Evolutionary conservation across 2,329 filamentous ascomycete genomes (phyloP), one percentile per base, ranked within the genome.

Genomic region (Plectosphaerella cucumerina): DNA sequence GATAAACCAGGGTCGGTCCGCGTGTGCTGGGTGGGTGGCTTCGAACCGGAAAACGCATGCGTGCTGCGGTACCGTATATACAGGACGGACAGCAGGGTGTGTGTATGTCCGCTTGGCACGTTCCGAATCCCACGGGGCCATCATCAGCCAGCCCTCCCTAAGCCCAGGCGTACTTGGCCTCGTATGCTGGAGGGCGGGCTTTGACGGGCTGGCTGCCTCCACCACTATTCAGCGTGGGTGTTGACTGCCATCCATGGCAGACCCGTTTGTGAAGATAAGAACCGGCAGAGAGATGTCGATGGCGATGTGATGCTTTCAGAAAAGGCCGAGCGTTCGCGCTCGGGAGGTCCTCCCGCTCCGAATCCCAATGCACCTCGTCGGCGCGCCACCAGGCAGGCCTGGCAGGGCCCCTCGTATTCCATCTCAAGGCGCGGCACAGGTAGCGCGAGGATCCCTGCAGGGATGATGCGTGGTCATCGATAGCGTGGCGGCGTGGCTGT

Each of bases 331-430:
- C 26, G 26, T 31, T 31, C 26, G 26, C 26, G 26, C 12, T 31
- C 26, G 26, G 26, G 26, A 10, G 26, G 26, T 31, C 26, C 26
- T 31, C 26, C 26, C 26, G 26, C 26, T 11, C 26, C 26, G 26
- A 31, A 31, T 10, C 26, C 26, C 12, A 31, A 31, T 31, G 26
- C 26, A 31, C 26, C 26, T 31, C 9, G 26, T 31, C 26, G 26
- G 6, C 26, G n/a, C n/a, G n/a, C n/a, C n/a, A n/a, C n/a, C n/a
- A n/a, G n/a, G n/a, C n/a, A n/a, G 26, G 26, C 23, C 45, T 5
- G 35, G 20, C 43, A 52, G 47, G 41, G 52, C 48, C 46, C n/a
- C 54, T 56, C 54, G 53, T 56, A 56, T 56, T 55, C 50, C 50
- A 35, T n/a, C 26, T 17, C 26, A 43, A 54, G 39, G 44, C 26